These are phyloP conservation scores for Clausena lansium DNA, from an alignment of 345 rosid species.

Conservation along the genomic window DNA sequence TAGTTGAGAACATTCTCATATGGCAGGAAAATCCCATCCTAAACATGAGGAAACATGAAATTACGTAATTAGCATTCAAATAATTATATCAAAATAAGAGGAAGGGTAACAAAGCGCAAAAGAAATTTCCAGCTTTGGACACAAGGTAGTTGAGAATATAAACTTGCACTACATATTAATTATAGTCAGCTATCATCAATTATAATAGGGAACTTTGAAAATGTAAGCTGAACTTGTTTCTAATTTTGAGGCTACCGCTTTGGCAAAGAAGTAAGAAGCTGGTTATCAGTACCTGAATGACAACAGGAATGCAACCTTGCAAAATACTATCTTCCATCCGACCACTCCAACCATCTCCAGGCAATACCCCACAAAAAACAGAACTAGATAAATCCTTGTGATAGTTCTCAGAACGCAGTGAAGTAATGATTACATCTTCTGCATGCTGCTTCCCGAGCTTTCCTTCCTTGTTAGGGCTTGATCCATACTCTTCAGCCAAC, in stretches of 20 bases:
- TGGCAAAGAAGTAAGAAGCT: conserved; percentile 4
- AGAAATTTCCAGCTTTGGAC: neutral
- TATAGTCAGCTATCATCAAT: neutral
- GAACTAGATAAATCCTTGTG: conserved; percentile 74
- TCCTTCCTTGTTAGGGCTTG: conserved; percentile 85
- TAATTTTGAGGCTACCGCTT: neutral
- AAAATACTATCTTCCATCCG: conserved; percentile 96
- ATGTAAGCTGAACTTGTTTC: neutral
- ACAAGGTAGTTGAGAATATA: neutral
- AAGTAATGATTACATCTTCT: conserved; percentile 74
- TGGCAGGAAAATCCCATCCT: conserved; percentile 96
- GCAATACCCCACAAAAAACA: conserved; percentile 86
- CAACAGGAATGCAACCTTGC: conserved; percentile 96
- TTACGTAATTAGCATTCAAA: neutral
- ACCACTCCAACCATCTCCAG: conserved; percentile 99
- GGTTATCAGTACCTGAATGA: conserved; percentile 70
- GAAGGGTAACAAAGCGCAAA: neutral
- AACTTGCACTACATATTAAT: neutral
- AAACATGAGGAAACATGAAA: conserved; percentile 22
- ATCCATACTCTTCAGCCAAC: conserved; percentile 88
- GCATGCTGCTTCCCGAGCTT: conserved; percentile 89
- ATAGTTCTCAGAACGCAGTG: conserved; percentile 59
- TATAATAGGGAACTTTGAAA: neutral
- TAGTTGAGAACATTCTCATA: conserved; percentile 92
- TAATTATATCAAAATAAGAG: neutral